phyloP scores from a whole-genome alignment of 805 yeast genomes.

The Clavispora carvajalis region DNA sequence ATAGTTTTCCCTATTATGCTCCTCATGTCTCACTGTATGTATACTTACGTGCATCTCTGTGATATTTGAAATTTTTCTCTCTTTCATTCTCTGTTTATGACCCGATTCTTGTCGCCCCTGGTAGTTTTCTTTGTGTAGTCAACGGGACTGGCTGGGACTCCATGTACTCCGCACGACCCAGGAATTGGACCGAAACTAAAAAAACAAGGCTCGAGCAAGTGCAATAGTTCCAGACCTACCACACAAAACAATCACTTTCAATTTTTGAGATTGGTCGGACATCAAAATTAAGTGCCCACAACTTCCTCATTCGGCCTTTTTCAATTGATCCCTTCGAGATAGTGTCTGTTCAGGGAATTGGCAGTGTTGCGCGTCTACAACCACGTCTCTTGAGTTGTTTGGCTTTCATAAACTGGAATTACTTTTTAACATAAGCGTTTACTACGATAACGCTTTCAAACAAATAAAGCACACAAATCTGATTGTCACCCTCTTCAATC shows the following conservation, averaged over 20 bases:
- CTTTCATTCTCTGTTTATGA: not conserved
- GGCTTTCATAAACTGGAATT: too few species aligned
- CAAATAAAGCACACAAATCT: too few species aligned
- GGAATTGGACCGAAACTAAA: not conserved
- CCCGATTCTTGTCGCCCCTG: not conserved
- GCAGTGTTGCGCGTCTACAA: not conserved
- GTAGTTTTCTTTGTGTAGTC: not conserved
- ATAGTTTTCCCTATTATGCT: not conserved
- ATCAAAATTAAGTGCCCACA: not conserved
- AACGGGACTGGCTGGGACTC: not conserved
- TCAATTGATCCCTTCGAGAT: not conserved
- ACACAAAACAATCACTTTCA: not conserved
- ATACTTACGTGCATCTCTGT: not conserved
- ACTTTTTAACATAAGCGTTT: not conserved
- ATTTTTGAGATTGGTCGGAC: not conserved
- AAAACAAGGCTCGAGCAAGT: not conserved
- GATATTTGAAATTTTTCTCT: not conserved
- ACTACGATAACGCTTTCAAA: too few species aligned
- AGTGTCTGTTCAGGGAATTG: not conserved
- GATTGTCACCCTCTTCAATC: too few species aligned
- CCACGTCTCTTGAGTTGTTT: too few species aligned
- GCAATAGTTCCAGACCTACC: not conserved
- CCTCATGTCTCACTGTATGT: not conserved
- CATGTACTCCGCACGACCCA: conserved; percentile 1
- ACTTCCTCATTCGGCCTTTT: not conserved